phyloP scores from a whole-genome alignment of 164 flowering plant genomes.

The Aristolochia contorta region DNA sequence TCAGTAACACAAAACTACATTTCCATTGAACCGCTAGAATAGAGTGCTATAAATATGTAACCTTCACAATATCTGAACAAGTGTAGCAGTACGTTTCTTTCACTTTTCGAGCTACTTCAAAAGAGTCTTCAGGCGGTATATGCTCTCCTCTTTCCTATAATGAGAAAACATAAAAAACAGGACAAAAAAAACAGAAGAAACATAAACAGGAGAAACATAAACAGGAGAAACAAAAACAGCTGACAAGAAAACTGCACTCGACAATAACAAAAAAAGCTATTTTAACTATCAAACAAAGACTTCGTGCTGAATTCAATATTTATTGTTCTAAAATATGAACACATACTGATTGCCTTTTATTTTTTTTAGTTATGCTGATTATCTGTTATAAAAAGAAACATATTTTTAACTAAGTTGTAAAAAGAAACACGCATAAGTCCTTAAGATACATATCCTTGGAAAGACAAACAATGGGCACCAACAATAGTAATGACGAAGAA shows the following conservation, averaged over 20 bases:
- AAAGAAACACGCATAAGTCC: too few relatives aligned
- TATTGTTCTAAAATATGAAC: too few relatives aligned
- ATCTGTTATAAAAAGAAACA: too few relatives aligned
- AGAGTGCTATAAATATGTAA: slow-evolving; percentile 11
- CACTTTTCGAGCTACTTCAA: slow-evolving; percentile 95
- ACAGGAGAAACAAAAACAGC: neutral
- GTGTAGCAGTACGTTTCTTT: slow-evolving; percentile 95
- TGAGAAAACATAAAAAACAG: slow-evolving; percentile 10
- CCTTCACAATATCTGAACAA: slow-evolving; percentile 95
- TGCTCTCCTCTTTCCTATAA: slow-evolving; percentile 98
- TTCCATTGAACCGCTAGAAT: neutral
- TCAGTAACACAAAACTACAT: neutral
- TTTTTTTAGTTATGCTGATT: too few relatives aligned
- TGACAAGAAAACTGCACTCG: neutral
- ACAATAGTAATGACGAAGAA: too few relatives aligned
- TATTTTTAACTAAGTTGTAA: too few relatives aligned
- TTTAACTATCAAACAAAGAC: too few relatives aligned
- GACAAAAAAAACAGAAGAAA: neutral
- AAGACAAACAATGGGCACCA: too few relatives aligned
- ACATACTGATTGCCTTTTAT: too few relatives aligned
- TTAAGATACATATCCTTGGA: too few relatives aligned
- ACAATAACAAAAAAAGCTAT: neutral
- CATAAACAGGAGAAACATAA: neutral
- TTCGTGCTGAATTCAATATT: too few relatives aligned
- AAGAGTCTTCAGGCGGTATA: slow-evolving; percentile 91